These are phyloP conservation scores for Orbilia ellipsospora DNA, from an alignment of 2,329 filamentous ascomycete genomes.

Conservation along the genomic window DNA sequence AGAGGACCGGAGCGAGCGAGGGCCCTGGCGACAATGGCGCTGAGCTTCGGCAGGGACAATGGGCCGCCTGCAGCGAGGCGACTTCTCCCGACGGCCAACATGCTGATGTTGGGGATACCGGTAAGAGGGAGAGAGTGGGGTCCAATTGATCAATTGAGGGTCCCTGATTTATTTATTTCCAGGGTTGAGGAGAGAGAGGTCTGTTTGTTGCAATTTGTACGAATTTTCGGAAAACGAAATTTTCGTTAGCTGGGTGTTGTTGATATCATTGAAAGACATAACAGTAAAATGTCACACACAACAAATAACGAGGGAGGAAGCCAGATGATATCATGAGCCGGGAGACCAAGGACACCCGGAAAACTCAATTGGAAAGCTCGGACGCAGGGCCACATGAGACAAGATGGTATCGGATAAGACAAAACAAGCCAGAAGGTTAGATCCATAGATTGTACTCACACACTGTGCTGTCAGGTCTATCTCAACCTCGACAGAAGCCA, in stretches of 20 bases:
- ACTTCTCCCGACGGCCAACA: conserved; percentile 53
- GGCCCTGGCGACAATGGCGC: conserved; percentile 43
- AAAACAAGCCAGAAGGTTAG: too few relatives aligned
- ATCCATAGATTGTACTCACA: too few relatives aligned
- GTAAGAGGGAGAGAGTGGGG: background rate
- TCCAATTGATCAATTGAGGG: background rate
- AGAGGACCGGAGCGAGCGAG: conserved; percentile 49
- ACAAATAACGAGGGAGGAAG: background rate
- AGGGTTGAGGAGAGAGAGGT: too few relatives aligned
- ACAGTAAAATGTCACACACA: background rate
- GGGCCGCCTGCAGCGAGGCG: conserved; percentile 43
- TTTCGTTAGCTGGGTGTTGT: conserved; percentile 50
- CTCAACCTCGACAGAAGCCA: too few relatives aligned
- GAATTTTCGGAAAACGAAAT: conserved; percentile 52
- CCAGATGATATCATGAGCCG: background rate
- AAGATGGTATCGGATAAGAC: conserved; percentile 2
- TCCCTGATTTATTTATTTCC: too few relatives aligned
- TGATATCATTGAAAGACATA: conserved; percentile 28
- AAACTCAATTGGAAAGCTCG: conserved; percentile 32
- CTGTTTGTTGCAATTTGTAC: background rate
- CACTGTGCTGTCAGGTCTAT: too few relatives aligned
- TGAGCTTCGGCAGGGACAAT: conserved; percentile 49
- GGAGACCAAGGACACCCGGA: conserved; percentile 6
- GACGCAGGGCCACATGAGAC: conserved; percentile 1
- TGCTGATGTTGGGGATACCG: background rate